Evolutionary conservation across 805 yeast species (phyloP), one percentile per base, ranked within the genome.

Genomic region (Myxozyma melibiosi): DNA sequence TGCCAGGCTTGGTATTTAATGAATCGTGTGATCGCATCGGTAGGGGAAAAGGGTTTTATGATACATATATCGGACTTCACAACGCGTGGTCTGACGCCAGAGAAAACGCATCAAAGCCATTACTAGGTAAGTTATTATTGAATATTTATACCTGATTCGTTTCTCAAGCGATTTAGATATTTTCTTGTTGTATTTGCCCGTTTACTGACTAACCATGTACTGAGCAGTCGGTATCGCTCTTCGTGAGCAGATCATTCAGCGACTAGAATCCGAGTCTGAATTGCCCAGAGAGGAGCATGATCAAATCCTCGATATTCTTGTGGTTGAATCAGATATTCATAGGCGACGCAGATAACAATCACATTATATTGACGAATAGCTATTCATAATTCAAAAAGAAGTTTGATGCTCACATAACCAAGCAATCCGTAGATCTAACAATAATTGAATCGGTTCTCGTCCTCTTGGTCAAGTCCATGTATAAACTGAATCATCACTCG

Each of bases 41-140:
- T 1, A 96, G 91, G 69, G 99, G 99, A 0, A 92, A 85, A 5
- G 99, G 97, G 0, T 91, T 82, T 70, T 92, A 92, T 70, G 98
- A 92, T 70, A 89, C 84, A 65, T 87, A 77, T 66, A 78, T 88
- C 40, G 73, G 76, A 46, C 72, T 86, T 50, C 83, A 83, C 63
- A 25, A 59, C 8, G 68, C 76, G 66, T 67, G 71, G 73, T 44
- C 55, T n/a, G 22, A 33, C 14, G 18, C 11, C 7, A 6, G 22
- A 2, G 39, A 22, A 3, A 28, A 25, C 16, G 16, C 16, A n/a
- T 14, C 31, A 18, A n/a, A n/a, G n/a, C 58, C 58, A n/a, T 18
- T 16, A 33, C 28, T 55, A 40, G 51, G 59, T 55, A 45, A 22
- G 45, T 28, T 22, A 4, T 30, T 13, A 16, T 28, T 4, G n/a